Evolutionary conservation across 179 eudicot genomes (phyloP).

Genomic region (Drosera spatulata): DNA sequence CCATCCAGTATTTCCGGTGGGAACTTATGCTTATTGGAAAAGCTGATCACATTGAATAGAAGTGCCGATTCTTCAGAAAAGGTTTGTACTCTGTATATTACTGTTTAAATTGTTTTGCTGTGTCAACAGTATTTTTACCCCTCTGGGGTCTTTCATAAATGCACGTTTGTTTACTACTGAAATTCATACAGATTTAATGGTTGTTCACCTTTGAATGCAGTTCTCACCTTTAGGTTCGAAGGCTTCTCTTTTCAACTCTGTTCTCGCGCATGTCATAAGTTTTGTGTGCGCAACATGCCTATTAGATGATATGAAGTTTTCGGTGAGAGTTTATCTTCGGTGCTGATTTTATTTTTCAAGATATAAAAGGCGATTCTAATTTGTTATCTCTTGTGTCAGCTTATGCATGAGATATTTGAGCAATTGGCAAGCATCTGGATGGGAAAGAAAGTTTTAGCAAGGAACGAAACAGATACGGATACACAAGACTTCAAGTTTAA

Average conservation of each 20-base stretch:
- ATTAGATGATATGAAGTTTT: conserved; percentile 47
- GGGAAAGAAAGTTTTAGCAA: conserved; percentile 50
- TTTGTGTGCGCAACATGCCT: conserved; percentile 42
- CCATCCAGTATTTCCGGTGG: conserved; percentile 22
- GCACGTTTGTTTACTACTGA: too few relatives aligned
- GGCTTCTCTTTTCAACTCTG: conserved; percentile 45
- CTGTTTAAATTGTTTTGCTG: neutral
- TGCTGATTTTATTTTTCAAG: neutral
- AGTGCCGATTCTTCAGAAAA: conserved; percentile 20
- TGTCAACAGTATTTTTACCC: neutral
- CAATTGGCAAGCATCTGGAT: conserved; percentile 69
- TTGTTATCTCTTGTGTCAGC: conserved; percentile 23
- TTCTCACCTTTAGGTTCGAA: conserved; percentile 38
- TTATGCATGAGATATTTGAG: conserved; percentile 51
- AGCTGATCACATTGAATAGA: conserved; percentile 24
- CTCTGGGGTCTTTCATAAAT: neutral
- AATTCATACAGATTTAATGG: neutral
- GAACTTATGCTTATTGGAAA: conserved; percentile 51
- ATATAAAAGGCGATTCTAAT: conserved; percentile 8
- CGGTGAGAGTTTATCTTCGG: conserved; percentile 23
- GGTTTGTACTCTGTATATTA: conserved; percentile 27
- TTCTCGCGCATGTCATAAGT: conserved; percentile 48
- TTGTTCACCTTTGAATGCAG: conserved; percentile 18
- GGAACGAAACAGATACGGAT: conserved; percentile 40
- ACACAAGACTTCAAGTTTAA: conserved; percentile 72